Base-by-base conservation (phyloP, 2,329 filamentous ascomycete genomes). In the Lachnellula arida region DNA sequence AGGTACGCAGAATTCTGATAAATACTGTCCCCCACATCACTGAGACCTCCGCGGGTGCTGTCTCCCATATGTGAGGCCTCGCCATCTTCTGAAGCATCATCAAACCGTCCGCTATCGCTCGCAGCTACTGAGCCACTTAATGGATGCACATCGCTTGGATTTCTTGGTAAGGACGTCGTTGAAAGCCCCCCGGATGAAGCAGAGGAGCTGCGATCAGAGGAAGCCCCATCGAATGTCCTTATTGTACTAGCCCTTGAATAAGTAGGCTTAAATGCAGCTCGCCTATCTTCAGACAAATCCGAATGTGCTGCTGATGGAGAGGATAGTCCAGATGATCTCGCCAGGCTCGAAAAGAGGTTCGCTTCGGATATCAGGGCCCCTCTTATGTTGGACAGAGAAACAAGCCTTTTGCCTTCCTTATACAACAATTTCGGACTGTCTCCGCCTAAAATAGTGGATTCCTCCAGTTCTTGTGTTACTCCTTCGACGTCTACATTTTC, bases 301-400 rank as follows among this genome's bases (percentile, higher is more conserved):
- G 81, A 82, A 49, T 73, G 73, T 4, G 76, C 75, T 56, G 77
- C 75, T 5, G 74, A 71, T 2, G 86, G 84, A 1, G 84, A 86
- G 5, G 79, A 78, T 62, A 82, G 73, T 1, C 82, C 81, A 1
- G 83, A 79, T 4, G 81, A 81, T 43, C 77, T 78, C 11, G 80
- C 79, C 40, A 87, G 70, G 9, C 77, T 78, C 4, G 84, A 81
- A 56, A 89, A 88, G 40, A 84, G 78, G 47, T 82, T 84, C 17
- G 84, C 81, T 62, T 89, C 85, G 3, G 85, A 86, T 42, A 89
- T 83, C 28, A 89, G 70, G 60, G 80, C 81, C 14, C 84, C 86
- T 22, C 81, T 79, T 34, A 90, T 80, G 50, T 81, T 81, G 15
- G 80, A 78, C n/a, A 89, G 72, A 15, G 77, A 79, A 49, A 89